phyloP scores from a whole-genome alignment of 805 yeast genomes.

The Kuraishia hungarica region DNA sequence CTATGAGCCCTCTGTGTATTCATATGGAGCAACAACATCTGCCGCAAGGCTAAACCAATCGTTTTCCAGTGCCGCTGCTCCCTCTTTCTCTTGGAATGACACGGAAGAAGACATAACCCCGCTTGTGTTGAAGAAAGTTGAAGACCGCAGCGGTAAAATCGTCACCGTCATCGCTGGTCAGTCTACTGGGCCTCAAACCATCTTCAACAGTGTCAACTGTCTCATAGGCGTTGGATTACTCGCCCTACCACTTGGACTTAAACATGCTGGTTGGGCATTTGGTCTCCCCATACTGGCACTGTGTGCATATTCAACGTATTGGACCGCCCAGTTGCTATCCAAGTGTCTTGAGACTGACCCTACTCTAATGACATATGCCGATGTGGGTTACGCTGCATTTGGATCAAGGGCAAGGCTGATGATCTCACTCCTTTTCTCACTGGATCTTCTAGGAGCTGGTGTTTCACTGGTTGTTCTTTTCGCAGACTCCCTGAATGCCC shows the following conservation, averaged over 20 bases:
- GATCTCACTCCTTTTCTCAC: constrained; percentile 64
- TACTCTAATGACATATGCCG: constrained; percentile 80
- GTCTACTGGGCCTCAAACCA: constrained; percentile 67
- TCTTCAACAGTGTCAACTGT: constrained; percentile 58
- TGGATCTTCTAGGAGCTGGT: constrained; percentile 75
- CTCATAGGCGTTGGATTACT: constrained; percentile 62
- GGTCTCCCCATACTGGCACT: constrained; percentile 51
- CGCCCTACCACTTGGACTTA: constrained; percentile 58
- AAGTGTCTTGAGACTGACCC: constrained; percentile 74
- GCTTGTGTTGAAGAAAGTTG: constrained; percentile 51
- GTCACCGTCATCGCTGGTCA: constrained; percentile 73
- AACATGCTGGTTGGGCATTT: constrained; percentile 55
- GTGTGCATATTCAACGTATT: constrained; percentile 62
- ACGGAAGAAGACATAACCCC: constrained; percentile 30
- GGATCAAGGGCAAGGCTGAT: constrained; percentile 69
- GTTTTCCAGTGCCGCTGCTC: constrained; percentile 7
- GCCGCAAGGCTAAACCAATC: constrained; percentile 14
- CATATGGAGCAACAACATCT: constrained; percentile 19
- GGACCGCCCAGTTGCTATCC: constrained; percentile 70
- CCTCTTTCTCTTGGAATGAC: constrained; percentile 6
- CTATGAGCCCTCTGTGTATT: constrained; percentile 17
- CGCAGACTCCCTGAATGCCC: constrained; percentile 75
- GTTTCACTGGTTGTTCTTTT: constrained; percentile 75
- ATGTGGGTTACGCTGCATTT: constrained; percentile 78
- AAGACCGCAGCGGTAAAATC: constrained; percentile 60